A percentile compares a stretch with the other conserved stretches of the same genome.
These are phyloP conservation scores for Coemansia sp. DNA, from an alignment of 192 early-diverging fungal genomes.

Conservation along the genomic window DNA sequence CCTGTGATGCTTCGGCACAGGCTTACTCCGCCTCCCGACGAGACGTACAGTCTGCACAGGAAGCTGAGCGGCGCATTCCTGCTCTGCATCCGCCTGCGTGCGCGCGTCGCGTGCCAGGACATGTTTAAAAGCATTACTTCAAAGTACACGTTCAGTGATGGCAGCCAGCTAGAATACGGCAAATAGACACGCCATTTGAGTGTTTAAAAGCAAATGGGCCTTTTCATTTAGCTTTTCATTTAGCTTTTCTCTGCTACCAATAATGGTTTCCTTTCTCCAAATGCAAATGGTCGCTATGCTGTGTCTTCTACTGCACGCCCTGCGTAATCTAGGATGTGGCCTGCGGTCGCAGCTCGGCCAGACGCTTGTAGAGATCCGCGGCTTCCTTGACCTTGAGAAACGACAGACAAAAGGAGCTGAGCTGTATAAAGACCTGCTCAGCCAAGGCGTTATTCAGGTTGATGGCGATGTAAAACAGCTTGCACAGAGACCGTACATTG, in stretches of 20 bases:
- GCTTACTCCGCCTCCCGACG: constrained; percentile 96
- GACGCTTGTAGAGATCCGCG: constrained; percentile 35
- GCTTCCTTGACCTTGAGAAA: constrained; percentile 44
- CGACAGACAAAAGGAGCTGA: constrained; percentile 44
- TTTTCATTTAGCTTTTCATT: background rate
- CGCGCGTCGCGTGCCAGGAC: constrained; percentile 52
- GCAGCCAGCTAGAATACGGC: constrained; percentile 18
- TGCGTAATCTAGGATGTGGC: background rate
- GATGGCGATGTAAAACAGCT: constrained; percentile 28
- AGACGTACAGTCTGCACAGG: constrained; percentile 92
- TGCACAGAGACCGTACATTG: constrained; percentile 31
- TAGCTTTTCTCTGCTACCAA: too few species aligned
- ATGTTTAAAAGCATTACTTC: constrained; percentile 39
- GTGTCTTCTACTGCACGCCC: too few species aligned
- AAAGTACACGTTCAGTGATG: constrained; percentile 39
- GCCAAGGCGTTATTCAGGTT: constrained; percentile 19
- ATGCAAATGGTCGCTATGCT: too few species aligned
- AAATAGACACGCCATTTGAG: too few species aligned
- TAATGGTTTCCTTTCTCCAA: background rate
- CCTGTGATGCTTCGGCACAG: constrained; percentile 93
- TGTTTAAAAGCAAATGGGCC: too few species aligned
- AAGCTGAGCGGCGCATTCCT: constrained; percentile 93
- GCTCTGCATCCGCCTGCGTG: constrained; percentile 78
- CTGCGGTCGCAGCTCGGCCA: constrained; percentile 1
- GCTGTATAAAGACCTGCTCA: constrained; percentile 32